Conservation (phyloP, 352 stramenopile species). For the Globisporangium sylvaticum region DNA sequence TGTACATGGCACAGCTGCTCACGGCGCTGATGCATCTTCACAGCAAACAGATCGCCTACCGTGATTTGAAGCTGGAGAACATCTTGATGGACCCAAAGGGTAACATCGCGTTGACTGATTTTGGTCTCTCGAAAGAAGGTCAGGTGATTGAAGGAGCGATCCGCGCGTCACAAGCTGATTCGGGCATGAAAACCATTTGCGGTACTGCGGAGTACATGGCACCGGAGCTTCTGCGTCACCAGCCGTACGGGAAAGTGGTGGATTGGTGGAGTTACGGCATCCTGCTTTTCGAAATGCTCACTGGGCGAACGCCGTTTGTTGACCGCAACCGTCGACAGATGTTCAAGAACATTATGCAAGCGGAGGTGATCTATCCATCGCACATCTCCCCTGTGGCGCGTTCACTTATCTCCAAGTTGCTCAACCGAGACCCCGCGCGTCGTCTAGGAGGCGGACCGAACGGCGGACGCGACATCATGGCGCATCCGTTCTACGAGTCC, state of each 20-base stretch:
- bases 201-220: slow-evolving; percentile 89
- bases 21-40: slow-evolving; percentile 87
- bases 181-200: slow-evolving; percentile 88
- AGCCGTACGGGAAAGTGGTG: slow-evolving; percentile 87
- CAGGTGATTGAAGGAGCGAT: slow-evolving; percentile 81
- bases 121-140: slow-evolving; percentile 85
- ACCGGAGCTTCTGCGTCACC: slow-evolving; percentile 75
- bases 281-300: slow-evolving; percentile 88
- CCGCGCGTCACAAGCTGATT: slow-evolving; percentile 69
- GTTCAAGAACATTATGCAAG: slow-evolving; percentile 91
- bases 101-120: slow-evolving; percentile 87
- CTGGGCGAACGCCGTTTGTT: slow-evolving; percentile 81
- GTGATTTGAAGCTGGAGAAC: slow-evolving; percentile 89
- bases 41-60: slow-evolving; percentile 87
- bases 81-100: slow-evolving; percentile 88
- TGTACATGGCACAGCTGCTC: slow-evolving; percentile 88
- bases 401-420: slow-evolving; percentile 84
- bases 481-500: slow-evolving; percentile 76
- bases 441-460: slow-evolving; percentile 89
- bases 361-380: slow-evolving; percentile 84
- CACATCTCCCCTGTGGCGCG: slow-evolving; percentile 75
- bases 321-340: slow-evolving; percentile 86
- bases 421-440: slow-evolving; percentile 91
- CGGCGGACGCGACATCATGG: slow-evolving; percentile 86
- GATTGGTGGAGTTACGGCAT: slow-evolving; percentile 91